Evolutionary conservation across 2,329 filamentous ascomycete genomes (phyloP).

Genomic region (Elsinoe perseae): DNA sequence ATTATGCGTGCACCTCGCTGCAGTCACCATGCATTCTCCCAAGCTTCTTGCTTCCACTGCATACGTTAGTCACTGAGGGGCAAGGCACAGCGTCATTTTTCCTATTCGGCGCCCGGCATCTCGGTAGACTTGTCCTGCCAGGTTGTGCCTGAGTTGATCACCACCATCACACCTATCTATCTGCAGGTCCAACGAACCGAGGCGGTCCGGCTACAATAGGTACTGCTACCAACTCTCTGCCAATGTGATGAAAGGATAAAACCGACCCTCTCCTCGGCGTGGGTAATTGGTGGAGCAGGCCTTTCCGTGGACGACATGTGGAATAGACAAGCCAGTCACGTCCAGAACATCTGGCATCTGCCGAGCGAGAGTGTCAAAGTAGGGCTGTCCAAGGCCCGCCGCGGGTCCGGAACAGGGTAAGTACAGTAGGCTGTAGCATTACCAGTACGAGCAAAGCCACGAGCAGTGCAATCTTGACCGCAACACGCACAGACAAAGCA

Average conservation of each 20-base stretch:
- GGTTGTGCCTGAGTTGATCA: background rate
- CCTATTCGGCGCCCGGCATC: slow-evolving; percentile 1
- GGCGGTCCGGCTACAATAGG: background rate
- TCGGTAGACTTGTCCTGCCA: background rate
- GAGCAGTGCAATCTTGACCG: background rate
- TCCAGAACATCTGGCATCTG: background rate
- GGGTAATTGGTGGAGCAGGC: background rate
- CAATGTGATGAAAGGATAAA: background rate
- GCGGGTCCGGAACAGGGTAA: background rate
- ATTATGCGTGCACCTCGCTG: background rate
- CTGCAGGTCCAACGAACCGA: slow-evolving; percentile 4
- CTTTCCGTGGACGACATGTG: background rate
- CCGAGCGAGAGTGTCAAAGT: background rate
- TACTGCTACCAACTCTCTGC: no score
- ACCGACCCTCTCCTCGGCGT: background rate
- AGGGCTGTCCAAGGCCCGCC: background rate
- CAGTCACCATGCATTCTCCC: background rate
- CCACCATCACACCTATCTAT: background rate
- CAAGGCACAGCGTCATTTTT: slow-evolving; percentile 2
- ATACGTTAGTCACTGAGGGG: background rate
- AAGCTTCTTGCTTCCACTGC: slow-evolving; percentile 7
- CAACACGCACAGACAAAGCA: background rate
- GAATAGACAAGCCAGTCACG: background rate
- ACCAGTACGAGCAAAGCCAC: background rate
- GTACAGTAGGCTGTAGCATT: background rate